Percentiles rank a stretch among this genome's conserved stretches.
phyloP scores from a whole-genome alignment of 2,329 filamentous ascomycete genomes.

The Pestalotiopsis sp. region DNA sequence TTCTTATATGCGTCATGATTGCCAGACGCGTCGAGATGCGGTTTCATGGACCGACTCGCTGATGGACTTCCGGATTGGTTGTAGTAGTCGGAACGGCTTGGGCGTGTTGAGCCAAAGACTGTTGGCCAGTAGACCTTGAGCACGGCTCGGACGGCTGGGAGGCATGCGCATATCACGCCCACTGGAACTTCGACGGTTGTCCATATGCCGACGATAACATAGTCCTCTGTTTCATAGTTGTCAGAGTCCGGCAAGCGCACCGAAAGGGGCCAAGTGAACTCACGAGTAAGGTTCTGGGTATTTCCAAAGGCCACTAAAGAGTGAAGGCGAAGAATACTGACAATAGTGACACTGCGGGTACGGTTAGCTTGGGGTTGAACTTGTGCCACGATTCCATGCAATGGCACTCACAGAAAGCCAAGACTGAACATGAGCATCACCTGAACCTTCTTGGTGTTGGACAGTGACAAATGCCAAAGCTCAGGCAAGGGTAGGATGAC shows the following conservation, averaged over 20 bases:
- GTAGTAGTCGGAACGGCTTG: not conserved
- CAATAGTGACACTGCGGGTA: slow-evolving; percentile 18
- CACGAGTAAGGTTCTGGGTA: slow-evolving; percentile 1
- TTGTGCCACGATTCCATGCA: not conserved
- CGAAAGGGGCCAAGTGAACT: not conserved
- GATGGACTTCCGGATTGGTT: not conserved
- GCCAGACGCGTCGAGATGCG: not conserved
- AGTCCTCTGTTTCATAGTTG: not conserved
- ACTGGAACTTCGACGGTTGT: not conserved
- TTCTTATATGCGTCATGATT: not conserved
- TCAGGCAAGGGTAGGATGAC: slow-evolving; percentile 21
- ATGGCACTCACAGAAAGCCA: slow-evolving; percentile 19
- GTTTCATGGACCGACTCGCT: not conserved
- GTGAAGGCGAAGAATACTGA: slow-evolving; percentile 20
- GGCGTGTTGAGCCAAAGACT: not conserved
- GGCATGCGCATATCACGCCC: not conserved
- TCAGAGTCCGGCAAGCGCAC: too few species aligned
- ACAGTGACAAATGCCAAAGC: slow-evolving; percentile 17
- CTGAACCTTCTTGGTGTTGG: slow-evolving; percentile 20
- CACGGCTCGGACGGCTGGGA: slow-evolving; percentile 1
- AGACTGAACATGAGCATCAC: slow-evolving; percentile 23
- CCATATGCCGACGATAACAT: not conserved
- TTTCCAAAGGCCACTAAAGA: slow-evolving; percentile 14
- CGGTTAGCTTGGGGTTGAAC: not conserved
- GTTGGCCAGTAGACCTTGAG: not conserved